A percentile compares a stretch with the other conserved stretches of the same genome.
Evolutionary conservation across 805 yeast species (phyloP).

Genomic region (Wickerhamomyces canadensis): DNA sequence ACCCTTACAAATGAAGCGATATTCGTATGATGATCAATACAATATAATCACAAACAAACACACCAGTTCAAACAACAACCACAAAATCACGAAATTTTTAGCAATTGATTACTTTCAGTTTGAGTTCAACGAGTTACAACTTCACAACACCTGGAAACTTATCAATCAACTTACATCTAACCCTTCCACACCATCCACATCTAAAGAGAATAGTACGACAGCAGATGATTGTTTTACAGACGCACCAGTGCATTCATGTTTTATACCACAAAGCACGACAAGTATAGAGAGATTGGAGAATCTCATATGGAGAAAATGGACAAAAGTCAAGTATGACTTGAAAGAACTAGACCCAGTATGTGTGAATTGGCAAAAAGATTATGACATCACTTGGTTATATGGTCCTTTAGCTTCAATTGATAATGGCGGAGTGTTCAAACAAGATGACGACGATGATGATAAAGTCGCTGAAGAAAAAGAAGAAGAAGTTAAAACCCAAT

Average conservation of each 20-base stretch:
- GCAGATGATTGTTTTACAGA: no score
- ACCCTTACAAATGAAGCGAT: conserved; percentile 10
- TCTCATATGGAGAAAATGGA: conserved; percentile 96
- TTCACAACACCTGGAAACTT: conserved; percentile 37
- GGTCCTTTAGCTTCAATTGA: conserved; percentile 53
- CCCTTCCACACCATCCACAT: conserved; percentile 26
- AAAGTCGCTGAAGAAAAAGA: no score
- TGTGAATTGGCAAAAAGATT: conserved; percentile 92
- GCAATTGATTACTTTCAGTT: conserved; percentile 37
- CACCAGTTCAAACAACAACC: conserved; percentile 6
- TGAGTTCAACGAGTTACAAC: conserved; percentile 29
- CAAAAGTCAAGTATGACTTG: conserved; percentile 62
- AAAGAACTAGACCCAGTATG: conserved; percentile 68
- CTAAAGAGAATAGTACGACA: no score
- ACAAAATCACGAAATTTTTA: conserved; percentile 11
- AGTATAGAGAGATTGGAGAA: conserved; percentile 55
- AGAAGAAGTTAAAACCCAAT: neutral
- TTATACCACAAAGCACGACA: conserved; percentile 30
- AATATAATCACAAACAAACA: conserved; percentile 14
- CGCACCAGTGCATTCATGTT: no score
- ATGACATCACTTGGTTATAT: conserved; percentile 91
- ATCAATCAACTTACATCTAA: conserved; percentile 26
- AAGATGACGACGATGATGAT: no score
- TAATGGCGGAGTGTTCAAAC: neutral
- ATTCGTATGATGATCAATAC: conserved; percentile 23